phyloP scores from a whole-genome alignment of 2,329 filamentous ascomycete genomes.

The Pestalotiopsis sp. region DNA sequence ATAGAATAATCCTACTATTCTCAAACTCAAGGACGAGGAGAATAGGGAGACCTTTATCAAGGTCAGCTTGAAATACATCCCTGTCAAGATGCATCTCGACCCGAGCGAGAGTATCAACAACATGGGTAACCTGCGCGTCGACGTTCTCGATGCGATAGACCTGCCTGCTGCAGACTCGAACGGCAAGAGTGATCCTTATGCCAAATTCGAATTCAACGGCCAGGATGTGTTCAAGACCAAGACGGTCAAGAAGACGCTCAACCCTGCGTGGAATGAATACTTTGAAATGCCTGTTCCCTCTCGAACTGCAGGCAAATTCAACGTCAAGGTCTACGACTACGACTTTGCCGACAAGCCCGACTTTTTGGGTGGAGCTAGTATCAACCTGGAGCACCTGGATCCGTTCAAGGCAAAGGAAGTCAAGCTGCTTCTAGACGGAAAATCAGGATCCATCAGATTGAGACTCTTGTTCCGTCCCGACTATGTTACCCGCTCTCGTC shows the following conservation, averaged over 20 bases:
- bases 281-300: constrained; percentile 85
- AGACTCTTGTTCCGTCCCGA: constrained; percentile 90
- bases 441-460: constrained; percentile 80
- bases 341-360: constrained; percentile 96
- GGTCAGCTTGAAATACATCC: constrained; percentile 92
- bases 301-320: constrained; percentile 81
- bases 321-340: constrained; percentile 86
- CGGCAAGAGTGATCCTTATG: constrained; percentile 95
- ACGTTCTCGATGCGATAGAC: constrained; percentile 81
- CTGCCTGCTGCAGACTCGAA: constrained; percentile 95
- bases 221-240: constrained; percentile 94
- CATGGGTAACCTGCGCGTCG: constrained; percentile 92
- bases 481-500: constrained; percentile 82
- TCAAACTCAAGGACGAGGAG: constrained; percentile 77
- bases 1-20: constrained; percentile 87
- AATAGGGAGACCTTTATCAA: constrained; percentile 78
- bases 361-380: constrained; percentile 74
- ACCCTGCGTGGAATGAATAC: constrained; percentile 93
- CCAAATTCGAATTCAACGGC: constrained; percentile 88
- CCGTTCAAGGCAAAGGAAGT: constrained; percentile 82
- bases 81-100: constrained; percentile 90
- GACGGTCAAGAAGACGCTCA: constrained; percentile 92
- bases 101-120: constrained; percentile 98
- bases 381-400: constrained; percentile 78
- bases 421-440: constrained; percentile 76